Base-by-base conservation (phyloP, 345 rosid species). In the Corymbia maculata region DNA sequence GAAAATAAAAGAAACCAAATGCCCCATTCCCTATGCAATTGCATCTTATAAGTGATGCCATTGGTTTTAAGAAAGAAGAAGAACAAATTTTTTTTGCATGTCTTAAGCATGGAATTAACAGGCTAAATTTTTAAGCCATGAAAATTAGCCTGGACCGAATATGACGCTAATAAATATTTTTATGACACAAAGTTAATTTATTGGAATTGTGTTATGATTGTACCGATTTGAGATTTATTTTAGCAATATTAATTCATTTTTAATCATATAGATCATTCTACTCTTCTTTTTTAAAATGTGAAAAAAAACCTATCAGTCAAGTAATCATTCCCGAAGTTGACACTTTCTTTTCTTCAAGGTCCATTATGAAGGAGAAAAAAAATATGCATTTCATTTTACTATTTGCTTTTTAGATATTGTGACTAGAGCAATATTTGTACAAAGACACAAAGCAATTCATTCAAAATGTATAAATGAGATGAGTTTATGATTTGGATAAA, bases 81-180 rank as follows among this genome's bases (percentile, higher is more conserved):
- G 61, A 55, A 1, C 61, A 55, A 21, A 55, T 21, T 21, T 19
- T 55, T 55, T 55, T 55, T 36, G 42, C 61, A 21, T 0, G 0
- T 55, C 26, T 19, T 0, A 0, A 55, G 61, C 61, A 55, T 11
- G 22, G 8, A 21, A 8, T 55, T 55, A 21, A 55, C 2, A 3
- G 26, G 0, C 26, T 21, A 55, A 21, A 0, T 21, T 55, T 21
- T 55, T 5, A 13, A 59, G 14, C n/a, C n/a, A 59, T 6, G 0
- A 1, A 4, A 59, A 24, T 59, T 0, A 59, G n/a, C 10, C 6
- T 26, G 0, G 0, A 0, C 10, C 24, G n/a, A 59, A 59, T 26
- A 24, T 5, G 3, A 3, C 1, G 0, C 0, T 0, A 3, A 4
- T 2, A 0, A 24, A 24, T 24, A 24, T 59, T 51, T 24, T 59